Evolutionary conservation across 2,329 filamentous ascomycete genomes (phyloP), one percentile per base, ranked within the genome.

Genomic region (Epichloe sylvatica): DNA sequence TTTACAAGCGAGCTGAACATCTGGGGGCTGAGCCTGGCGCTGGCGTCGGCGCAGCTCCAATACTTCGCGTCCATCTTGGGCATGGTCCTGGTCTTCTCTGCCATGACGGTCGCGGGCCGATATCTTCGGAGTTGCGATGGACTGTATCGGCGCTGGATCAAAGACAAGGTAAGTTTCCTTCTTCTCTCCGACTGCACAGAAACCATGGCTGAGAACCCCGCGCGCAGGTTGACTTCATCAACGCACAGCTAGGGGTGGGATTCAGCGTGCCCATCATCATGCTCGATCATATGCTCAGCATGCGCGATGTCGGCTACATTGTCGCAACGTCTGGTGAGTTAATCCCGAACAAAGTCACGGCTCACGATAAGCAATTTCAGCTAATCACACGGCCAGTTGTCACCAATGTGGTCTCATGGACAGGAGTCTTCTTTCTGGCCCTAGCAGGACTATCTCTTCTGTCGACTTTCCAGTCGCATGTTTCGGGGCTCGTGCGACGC

Each of bases 181-280:
- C 17, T 19, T 30, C 5, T 23, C 25, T 19, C 11, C 8, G 17
- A 13, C 6, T 13, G 13, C 19, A n/a, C 13, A 19, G 8, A 8
- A 23, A 39, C 11, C 38, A 17, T 37, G 35, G 47, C 41, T 50
- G 51, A 42, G 51, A 17, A 30, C 8, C 8, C 30, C 3, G 11
- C 4, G n/a, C 37, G 1, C 46, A 76, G 72, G 64, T 74, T 21
- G 67, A 76, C 45, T 66, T 76, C 9, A 65, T 76, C 48, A 77
- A 77, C 53, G 60, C 66, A 3, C 70, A 77, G 56, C 68, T 77
- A 54, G 73, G 73, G 0, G 57, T 75, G 5, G 74, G 71, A 3
- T 77, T 77, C 54, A 69, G 70, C 0, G 65, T 76, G 2, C 74
- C 74, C 0, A 66, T 77, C 2, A 60, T 75, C 2, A 70, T 70